Evolutionary conservation across 1,284 basidiomycete genomes (phyloP).

Genomic region (Heliocybe sulcata): DNA sequence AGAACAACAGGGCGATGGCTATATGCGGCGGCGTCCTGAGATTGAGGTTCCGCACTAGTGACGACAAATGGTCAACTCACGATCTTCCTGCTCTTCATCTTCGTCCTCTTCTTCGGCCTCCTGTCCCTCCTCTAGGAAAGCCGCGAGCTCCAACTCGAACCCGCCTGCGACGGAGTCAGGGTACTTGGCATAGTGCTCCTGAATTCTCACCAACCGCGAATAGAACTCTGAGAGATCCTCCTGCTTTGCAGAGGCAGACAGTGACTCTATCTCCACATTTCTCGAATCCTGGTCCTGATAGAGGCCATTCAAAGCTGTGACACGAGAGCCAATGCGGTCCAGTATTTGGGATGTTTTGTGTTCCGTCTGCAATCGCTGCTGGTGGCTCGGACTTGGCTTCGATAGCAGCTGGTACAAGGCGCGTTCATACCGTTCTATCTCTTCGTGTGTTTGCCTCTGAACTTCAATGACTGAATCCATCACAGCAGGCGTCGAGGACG

Average conservation of each 20-base stretch:
- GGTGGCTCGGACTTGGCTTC: conserved; percentile 52
- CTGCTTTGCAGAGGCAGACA: conserved; percentile 49
- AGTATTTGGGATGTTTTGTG: conserved; percentile 86
- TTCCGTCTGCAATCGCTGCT: conserved; percentile 68
- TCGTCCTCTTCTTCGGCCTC: conserved; percentile 68
- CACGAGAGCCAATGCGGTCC: conserved; percentile 72
- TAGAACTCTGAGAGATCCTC: conserved; percentile 93
- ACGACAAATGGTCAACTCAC: conserved; percentile 34
- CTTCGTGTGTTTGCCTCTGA: conserved; percentile 92
- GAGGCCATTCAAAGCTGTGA: conserved; percentile 53
- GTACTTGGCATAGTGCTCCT: conserved; percentile 95
- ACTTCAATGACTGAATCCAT: conserved; percentile 94
- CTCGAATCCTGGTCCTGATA: conserved; percentile 72
- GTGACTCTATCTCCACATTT: conserved; percentile 52
- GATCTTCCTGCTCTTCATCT: conserved; percentile 71
- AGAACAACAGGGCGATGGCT: conserved; percentile 88
- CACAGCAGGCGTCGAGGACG: conserved; percentile 10
- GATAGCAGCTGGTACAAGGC: conserved; percentile 69
- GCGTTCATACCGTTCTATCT: conserved; percentile 84
- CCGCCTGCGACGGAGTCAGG: conserved; percentile 79
- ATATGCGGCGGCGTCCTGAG: conserved; percentile 7
- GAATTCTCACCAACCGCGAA: conserved; percentile 85
- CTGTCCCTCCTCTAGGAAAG: conserved; percentile 67
- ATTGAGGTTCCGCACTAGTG: conserved; percentile 10
- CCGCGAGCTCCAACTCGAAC: conserved; percentile 76